These are phyloP conservation scores for Gigaspora rosea DNA, from an alignment of 192 early-diverging fungal genomes.

Conservation along the genomic window DNA sequence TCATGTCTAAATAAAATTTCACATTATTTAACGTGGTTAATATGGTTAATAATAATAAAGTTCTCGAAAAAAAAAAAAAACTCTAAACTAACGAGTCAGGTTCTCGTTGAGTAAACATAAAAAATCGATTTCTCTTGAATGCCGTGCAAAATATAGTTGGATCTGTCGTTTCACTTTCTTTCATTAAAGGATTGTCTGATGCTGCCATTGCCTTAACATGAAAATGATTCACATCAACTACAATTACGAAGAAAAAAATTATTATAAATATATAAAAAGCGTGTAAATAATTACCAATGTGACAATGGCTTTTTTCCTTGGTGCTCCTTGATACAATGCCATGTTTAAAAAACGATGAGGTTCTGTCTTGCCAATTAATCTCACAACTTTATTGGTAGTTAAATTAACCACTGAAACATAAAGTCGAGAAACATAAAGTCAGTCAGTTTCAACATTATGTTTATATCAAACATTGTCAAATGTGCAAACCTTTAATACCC, in stretches of 20 bases:
- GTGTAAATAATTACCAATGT: slow-evolving; percentile 57
- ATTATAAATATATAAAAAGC: background rate
- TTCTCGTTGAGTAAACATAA: slow-evolving; percentile 87
- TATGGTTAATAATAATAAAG: background rate
- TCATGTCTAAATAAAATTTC: slow-evolving; percentile 29
- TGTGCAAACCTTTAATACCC: slow-evolving; percentile 79
- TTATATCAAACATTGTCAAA: background rate
- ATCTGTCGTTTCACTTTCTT: slow-evolving; percentile 66
- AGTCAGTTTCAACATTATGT: too few species aligned
- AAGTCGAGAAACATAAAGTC: too few species aligned
- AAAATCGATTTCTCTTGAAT: slow-evolving; percentile 91
- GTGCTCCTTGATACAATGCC: slow-evolving; percentile 87
- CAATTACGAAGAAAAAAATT: background rate
- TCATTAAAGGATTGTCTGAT: slow-evolving; percentile 78
- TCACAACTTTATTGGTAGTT: slow-evolving; percentile 78
- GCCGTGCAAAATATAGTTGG: slow-evolving; percentile 92
- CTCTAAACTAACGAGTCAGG: slow-evolving; percentile 74
- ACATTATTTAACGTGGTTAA: background rate
- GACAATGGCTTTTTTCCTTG: slow-evolving; percentile 73
- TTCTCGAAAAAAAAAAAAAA: background rate
- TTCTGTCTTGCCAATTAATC: slow-evolving; percentile 89
- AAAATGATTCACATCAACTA: background rate
- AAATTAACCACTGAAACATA: slow-evolving; percentile 70
- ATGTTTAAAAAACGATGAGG: slow-evolving; percentile 89
- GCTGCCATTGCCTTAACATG: slow-evolving; percentile 72